Conservation (phyloP, 768 basidiomycete genomes). For the Hydnomerulius pinastri region DNA sequence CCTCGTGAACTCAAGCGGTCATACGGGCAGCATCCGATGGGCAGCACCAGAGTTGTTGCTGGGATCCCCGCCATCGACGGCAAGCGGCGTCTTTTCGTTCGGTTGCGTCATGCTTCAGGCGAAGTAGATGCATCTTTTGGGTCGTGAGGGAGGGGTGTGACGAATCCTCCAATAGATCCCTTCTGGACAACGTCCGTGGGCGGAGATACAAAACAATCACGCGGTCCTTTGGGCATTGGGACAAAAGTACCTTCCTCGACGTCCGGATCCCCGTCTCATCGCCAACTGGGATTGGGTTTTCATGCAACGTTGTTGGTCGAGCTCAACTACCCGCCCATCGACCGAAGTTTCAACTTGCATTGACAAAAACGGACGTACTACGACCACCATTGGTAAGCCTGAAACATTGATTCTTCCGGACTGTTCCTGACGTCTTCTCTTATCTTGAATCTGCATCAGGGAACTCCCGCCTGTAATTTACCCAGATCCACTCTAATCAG, state of each 20-base stretch:
- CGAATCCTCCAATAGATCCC: background rate
- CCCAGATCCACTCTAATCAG: too few relatives aligned
- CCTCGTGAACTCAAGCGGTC: background rate
- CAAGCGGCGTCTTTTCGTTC: background rate
- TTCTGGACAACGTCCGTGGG: background rate
- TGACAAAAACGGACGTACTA: too few relatives aligned
- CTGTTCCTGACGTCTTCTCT: too few relatives aligned
- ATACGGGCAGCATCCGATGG: background rate
- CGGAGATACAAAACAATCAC: background rate
- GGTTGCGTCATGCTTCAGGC: conserved; percentile 4
- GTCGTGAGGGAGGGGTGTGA: background rate
- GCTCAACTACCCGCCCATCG: background rate
- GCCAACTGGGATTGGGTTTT: background rate
- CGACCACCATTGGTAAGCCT: too few relatives aligned
- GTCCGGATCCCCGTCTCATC: background rate
- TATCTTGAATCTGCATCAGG: too few relatives aligned
- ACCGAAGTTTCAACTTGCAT: background rate
- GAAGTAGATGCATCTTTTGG: background rate
- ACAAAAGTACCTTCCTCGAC: too few relatives aligned
- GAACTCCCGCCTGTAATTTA: too few relatives aligned
- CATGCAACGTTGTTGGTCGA: background rate
- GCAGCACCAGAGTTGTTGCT: background rate
- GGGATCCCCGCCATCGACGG: background rate
- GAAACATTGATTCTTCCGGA: too few relatives aligned
- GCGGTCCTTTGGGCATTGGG: background rate